Evolutionary conservation across 1,139 yeast genomes (phyloP).

Genomic region (Suhomyces atakaporum): DNA sequence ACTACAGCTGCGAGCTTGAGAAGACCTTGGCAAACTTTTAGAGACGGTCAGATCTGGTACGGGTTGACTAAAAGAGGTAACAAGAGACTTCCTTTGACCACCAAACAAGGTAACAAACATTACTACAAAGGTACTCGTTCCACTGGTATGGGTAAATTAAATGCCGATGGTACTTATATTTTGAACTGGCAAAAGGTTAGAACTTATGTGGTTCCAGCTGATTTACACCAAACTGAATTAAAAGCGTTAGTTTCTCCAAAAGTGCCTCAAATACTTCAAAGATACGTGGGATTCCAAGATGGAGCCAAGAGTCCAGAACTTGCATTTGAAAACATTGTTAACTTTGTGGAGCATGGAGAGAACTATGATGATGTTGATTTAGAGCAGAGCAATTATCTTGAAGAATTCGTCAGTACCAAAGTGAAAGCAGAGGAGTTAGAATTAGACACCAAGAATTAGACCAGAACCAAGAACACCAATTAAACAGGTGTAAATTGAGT

Average conservation of each 20-base stretch:
- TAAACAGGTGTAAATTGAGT: too few relatives aligned
- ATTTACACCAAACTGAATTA: constrained; percentile 45
- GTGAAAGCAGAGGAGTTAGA: constrained; percentile 13
- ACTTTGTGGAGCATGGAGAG: constrained; percentile 74
- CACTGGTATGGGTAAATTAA: constrained; percentile 84
- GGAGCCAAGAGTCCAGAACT: constrained; percentile 76
- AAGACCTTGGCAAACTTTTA: constrained; percentile 87
- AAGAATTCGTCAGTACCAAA: constrained; percentile 44
- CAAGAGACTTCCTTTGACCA: constrained; percentile 80
- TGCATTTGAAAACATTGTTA: constrained; percentile 70
- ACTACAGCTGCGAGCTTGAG: constrained; percentile 56
- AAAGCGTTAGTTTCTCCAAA: constrained; percentile 74
- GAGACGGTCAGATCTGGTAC: constrained; percentile 82
- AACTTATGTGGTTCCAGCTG: constrained; percentile 82
- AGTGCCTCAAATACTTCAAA: constrained; percentile 69
- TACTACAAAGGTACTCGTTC: constrained; percentile 96
- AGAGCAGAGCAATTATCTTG: constrained; percentile 42
- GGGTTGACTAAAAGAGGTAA: constrained; percentile 78
- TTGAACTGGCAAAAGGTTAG: constrained; percentile 86
- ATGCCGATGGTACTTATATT: constrained; percentile 70
- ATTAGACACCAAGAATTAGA: constrained; percentile 2
- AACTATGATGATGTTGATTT: constrained; percentile 43
- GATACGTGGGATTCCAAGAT: constrained; percentile 65
- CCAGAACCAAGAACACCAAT: too few relatives aligned
- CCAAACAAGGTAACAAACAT: constrained; percentile 93